Conservation (phyloP, 495 filamentous ascomycete genomes). For the Neurospora sp. region DNA sequence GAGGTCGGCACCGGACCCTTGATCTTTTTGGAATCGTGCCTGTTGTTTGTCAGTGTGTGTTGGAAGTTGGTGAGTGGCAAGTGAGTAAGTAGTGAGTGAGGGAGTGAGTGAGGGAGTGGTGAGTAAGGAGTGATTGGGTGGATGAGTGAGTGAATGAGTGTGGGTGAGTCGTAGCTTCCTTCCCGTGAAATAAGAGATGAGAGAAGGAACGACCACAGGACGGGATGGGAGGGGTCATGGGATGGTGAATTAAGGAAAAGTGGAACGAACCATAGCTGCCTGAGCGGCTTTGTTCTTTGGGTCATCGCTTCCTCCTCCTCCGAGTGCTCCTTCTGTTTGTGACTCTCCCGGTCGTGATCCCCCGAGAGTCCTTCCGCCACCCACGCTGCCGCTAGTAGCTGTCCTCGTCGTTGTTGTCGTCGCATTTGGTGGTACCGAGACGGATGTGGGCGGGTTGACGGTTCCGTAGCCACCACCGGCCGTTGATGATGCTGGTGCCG, state of each 20-base stretch:
- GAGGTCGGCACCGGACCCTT: conserved; percentile 46
- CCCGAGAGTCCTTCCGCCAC: neutral
- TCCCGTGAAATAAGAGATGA: neutral
- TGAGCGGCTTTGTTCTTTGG: conserved; percentile 49
- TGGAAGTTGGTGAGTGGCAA: neutral
- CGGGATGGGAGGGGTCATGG: neutral
- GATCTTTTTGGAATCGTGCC: conserved; percentile 33
- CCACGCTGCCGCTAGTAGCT: neutral
- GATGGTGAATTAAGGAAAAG: neutral
- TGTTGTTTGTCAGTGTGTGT: conserved; percentile 9
- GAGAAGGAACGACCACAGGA: neutral
- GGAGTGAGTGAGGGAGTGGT: neutral
- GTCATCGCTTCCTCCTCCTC: conserved; percentile 29
- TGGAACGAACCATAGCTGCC: conserved; percentile 51
- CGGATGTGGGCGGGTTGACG: neutral
- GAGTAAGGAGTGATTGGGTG: too few species aligned
- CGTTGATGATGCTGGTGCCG: neutral
- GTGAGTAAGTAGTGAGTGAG: neutral
- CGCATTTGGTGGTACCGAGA: neutral
- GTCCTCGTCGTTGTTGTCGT: neutral
- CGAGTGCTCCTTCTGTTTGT: neutral
- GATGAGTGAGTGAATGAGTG: too few species aligned
- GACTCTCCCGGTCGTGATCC: neutral
- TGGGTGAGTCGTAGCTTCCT: neutral
- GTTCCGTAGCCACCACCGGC: neutral